A percentile compares a stretch with the other conserved stretches of the same genome.
These are phyloP conservation scores for Phytophthora tubulina DNA, from an alignment of 352 stramenopile species.

Conservation along the genomic window DNA sequence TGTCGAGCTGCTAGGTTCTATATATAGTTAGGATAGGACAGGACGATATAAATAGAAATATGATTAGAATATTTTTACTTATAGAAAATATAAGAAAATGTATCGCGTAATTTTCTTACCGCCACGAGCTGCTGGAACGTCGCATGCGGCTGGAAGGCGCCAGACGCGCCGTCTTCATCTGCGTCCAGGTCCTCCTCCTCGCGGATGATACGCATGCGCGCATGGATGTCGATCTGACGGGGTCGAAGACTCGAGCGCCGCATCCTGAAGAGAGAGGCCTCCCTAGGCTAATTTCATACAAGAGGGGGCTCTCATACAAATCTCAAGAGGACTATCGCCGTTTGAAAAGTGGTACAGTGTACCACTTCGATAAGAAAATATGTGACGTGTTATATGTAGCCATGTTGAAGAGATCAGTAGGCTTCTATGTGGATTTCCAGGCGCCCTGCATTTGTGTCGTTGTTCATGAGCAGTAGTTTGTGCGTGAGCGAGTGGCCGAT, in stretches of 20 bases:
- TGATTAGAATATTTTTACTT: constrained; percentile 5
- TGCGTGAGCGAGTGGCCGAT: constrained; percentile 29
- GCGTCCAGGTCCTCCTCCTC: constrained; percentile 81
- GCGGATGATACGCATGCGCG: constrained; percentile 86
- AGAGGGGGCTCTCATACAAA: constrained; percentile 15
- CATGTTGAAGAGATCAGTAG: constrained; percentile 28
- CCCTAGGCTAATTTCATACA: constrained; percentile 24
- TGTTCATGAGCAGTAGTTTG: constrained; percentile 42
- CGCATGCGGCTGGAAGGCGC: constrained; percentile 45
- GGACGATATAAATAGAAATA: constrained; percentile 8
- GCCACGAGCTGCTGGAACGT: constrained; percentile 83
- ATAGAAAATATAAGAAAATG: constrained; percentile 15
- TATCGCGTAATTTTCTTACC: constrained; percentile 40
- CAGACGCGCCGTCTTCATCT: constrained; percentile 63
- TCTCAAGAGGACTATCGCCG: neutral
- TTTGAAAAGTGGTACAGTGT: constrained; percentile 18
- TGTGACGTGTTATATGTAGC: constrained; percentile 31
- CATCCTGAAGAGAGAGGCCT: constrained; percentile 42
- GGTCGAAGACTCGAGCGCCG: constrained; percentile 86
- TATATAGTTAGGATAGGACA: constrained; percentile 9
- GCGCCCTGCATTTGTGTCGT: constrained; percentile 29
- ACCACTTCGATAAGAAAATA: constrained; percentile 2
- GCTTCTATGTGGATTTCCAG: constrained; percentile 39
- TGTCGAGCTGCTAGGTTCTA: constrained; percentile 76
- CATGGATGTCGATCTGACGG: constrained; percentile 90